Percentiles rank a stretch among this genome's conserved stretches.
Evolutionary conservation across 1,139 yeast genomes (phyloP).

Genomic region (Debaryomyces subglobosus): DNA sequence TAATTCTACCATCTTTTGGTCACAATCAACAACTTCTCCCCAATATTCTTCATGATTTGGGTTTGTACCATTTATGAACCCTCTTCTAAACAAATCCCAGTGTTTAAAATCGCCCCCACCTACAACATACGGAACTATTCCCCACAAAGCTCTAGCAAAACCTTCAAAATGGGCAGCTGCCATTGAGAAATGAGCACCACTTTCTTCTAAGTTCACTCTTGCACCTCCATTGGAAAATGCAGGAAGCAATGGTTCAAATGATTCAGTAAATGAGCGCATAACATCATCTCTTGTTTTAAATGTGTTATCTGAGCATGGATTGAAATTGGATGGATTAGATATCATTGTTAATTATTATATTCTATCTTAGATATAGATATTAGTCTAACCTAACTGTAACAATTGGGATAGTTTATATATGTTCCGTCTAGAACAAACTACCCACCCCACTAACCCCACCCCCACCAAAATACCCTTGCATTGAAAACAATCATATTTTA

Average conservation of each 20-base stretch:
- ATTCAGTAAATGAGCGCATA: conserved; percentile 9
- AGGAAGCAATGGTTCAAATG: conserved; percentile 13
- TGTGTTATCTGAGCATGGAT: background rate
- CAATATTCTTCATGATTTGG: conserved; percentile 28
- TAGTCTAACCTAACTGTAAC: background rate
- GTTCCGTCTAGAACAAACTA: background rate
- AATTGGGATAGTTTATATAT: background rate
- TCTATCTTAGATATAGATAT: background rate
- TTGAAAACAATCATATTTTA: background rate
- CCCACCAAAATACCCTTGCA: background rate
- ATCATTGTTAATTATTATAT: background rate
- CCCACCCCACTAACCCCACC: background rate
- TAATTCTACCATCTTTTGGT: conserved; percentile 29
- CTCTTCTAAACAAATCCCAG: conserved; percentile 16
- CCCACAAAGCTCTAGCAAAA: conserved; percentile 30
- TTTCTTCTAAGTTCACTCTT: conserved; percentile 11
- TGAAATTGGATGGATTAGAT: background rate
- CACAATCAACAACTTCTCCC: conserved; percentile 22
- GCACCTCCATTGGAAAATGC: conserved; percentile 13
- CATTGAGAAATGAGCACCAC: conserved; percentile 22
- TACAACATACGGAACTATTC: conserved; percentile 25
- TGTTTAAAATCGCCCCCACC: conserved; percentile 25
- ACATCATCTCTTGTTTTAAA: conserved; percentile 11
- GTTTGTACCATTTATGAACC: conserved; percentile 28
- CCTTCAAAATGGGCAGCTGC: conserved; percentile 29